Percentiles rank a stretch among this genome's conserved stretches.
These are phyloP conservation scores for Alternaria sp. DNA, from an alignment of 2,329 filamentous ascomycete genomes.

Conservation along the genomic window DNA sequence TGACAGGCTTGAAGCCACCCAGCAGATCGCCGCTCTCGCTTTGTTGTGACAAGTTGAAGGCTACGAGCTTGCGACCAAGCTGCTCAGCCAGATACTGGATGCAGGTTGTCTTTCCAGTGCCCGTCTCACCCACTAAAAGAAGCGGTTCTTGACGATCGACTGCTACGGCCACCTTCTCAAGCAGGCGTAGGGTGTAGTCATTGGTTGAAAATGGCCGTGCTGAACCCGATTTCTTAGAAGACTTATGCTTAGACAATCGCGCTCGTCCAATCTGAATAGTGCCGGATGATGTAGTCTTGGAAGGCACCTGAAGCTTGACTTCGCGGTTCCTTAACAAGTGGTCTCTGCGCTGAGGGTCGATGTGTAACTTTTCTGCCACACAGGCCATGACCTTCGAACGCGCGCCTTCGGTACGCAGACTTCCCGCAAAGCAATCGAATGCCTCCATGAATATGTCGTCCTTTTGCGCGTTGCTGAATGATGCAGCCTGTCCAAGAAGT, in stretches of 20 bases:
- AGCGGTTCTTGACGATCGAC: constrained; percentile 86
- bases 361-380: constrained; percentile 86
- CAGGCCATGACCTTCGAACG: constrained; percentile 67
- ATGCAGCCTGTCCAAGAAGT: constrained; percentile 67
- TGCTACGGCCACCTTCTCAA: constrained; percentile 87
- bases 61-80: constrained; percentile 84
- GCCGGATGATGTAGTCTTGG: constrained; percentile 34
- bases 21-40: constrained; percentile 96
- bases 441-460: constrained; percentile 94
- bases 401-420: constrained; percentile 70
- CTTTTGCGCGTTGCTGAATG: constrained; percentile 71
- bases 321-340: constrained; percentile 78
- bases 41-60: constrained; percentile 96
- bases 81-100: constrained; percentile 89
- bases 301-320: constrained; percentile 62
- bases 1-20: constrained; percentile 96
- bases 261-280: constrained; percentile 49
- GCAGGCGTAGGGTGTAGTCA: constrained; percentile 78
- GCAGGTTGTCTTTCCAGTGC: constrained; percentile 96
- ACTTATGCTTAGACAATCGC: constrained; percentile 54
- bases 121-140: constrained; percentile 95
- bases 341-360: constrained; percentile 80
- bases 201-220: constrained; percentile 82
- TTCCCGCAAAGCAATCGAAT: constrained; percentile 88
- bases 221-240: constrained; percentile 47